Percentiles rank a stretch among this genome's conserved stretches.
These are phyloP conservation scores for Candida morakotiae DNA, from an alignment of 805 yeast genomes.

Conservation along the genomic window DNA sequence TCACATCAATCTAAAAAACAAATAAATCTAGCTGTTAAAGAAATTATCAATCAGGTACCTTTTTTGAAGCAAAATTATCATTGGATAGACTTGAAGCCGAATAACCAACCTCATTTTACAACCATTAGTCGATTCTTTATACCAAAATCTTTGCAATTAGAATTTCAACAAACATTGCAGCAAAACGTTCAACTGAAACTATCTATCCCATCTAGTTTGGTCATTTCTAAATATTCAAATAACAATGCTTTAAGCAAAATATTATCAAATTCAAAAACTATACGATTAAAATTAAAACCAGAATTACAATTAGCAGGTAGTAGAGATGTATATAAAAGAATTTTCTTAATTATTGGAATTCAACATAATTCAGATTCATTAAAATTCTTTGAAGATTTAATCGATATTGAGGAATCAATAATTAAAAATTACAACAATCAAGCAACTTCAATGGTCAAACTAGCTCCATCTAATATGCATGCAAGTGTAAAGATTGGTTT, in stretches of 20 bases:
- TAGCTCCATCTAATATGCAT: background rate
- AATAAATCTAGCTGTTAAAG: background rate
- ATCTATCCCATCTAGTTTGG: background rate
- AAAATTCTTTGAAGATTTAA: background rate
- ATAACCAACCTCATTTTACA: background rate
- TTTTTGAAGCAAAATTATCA: constrained; percentile 1
- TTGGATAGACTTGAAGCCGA: background rate
- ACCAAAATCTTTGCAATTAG: background rate
- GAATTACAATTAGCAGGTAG: background rate
- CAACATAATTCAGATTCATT: background rate
- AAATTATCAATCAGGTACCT: constrained; percentile 2
- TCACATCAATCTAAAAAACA: background rate
- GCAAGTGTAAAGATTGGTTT: background rate
- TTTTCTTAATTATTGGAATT: background rate
- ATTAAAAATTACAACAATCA: background rate
- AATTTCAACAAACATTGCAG: background rate
- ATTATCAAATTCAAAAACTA: background rate
- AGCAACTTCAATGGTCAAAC: background rate
- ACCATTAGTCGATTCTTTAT: background rate
- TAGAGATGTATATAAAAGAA: constrained; percentile 7
- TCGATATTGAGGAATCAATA: background rate
- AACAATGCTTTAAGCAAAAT: background rate
- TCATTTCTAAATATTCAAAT: background rate
- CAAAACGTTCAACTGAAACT: background rate
- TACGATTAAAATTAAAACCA: background rate